Evolutionary conservation across 148 eudicot genomes (phyloP), one percentile per base, ranked within the genome.

Genomic region (Nyssa sinensis): DNA sequence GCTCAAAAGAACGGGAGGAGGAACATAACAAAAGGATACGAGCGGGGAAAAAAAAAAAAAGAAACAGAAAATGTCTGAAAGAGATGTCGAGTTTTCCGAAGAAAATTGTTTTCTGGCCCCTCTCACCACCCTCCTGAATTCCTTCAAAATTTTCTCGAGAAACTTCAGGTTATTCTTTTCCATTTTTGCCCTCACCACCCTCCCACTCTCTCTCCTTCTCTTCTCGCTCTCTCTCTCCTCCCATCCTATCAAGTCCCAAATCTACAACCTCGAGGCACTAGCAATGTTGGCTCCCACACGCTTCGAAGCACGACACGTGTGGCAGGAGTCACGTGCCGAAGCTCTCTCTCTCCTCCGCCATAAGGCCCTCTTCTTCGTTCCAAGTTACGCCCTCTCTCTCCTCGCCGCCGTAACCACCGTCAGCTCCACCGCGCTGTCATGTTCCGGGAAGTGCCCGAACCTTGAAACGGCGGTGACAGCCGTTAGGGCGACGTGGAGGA

Each of bases 201-300:
- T 79, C 62, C 85, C 85, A 21, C 57, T 68, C 32, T 79, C 85
- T 3, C 37, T 82, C 34, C 74, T 78, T 64, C 49, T 78, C 14
- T 66, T 73, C 21, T 39, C 63, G 11, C 51, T 28, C 1, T 75
- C 85, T 7, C 51, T 82, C 58, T 67, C 80, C 16, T 59, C 77
- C 34, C 76, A 66, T 21, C 61, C 60, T 24, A 44, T 66, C 59
- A 57, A 23, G n/a, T 16, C 75, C 51, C 78, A 25, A 5, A 41
- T 80, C 24, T 17, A 8, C 62, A 68, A 66, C 34, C 72, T 80
- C 21, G 72, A 80, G 4, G 44, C 66, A 24, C 68, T 80, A 2
- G 73, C 60, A 33, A 25, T 17, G 16, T n/a, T 66, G 49, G 79
- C 72, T 35, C 62, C 68, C 41, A 75, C 66, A 11, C 67, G 71